These are phyloP conservation scores for Botrytis fabae DNA, from an alignment of 2,329 filamentous ascomycete species.

Conservation along the genomic window DNA sequence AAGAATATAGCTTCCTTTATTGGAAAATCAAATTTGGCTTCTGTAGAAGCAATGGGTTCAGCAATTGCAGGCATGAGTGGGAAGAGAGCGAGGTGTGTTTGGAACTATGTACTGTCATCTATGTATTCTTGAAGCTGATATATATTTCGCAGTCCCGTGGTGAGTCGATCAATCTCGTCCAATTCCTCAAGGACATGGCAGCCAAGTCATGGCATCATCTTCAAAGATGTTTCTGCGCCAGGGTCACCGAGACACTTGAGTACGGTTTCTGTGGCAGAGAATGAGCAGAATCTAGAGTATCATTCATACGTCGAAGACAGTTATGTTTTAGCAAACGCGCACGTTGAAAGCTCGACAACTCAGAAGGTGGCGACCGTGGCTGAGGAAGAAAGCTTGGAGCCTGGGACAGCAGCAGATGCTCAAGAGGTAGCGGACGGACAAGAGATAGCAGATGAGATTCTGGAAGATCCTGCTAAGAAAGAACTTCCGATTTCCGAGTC, in stretches of 20 bases:
- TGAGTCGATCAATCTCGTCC: constrained; percentile 18
- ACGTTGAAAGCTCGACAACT: not conserved
- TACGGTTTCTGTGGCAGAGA: constrained; percentile 25
- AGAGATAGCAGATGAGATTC: constrained; percentile 8
- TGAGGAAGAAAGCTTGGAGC: not conserved
- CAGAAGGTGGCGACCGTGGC: not conserved
- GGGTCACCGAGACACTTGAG: constrained; percentile 29
- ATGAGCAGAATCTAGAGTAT: constrained; percentile 28
- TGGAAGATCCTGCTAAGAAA: constrained; percentile 33
- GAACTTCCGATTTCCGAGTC: constrained; percentile 44
- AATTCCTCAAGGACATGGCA: constrained; percentile 41
- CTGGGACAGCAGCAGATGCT: not conserved
- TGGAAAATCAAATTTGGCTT: constrained; percentile 25
- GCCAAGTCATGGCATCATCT: constrained; percentile 44
- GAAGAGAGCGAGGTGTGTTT: constrained; percentile 30
- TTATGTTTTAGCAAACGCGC: constrained; percentile 28
- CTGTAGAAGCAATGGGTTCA: constrained; percentile 30
- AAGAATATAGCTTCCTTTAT: constrained; percentile 31
- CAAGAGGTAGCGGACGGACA: not conserved
- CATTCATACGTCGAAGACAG: constrained; percentile 32
- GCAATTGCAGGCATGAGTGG: constrained; percentile 24
- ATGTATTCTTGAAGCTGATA: not conserved
- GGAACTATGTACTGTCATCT: not conserved
- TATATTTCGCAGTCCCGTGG: not conserved
- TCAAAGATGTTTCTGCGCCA: constrained; percentile 33